phyloP scores from a whole-genome alignment of 495 filamentous ascomycete species.

The Lophiostoma macrostomum region DNA sequence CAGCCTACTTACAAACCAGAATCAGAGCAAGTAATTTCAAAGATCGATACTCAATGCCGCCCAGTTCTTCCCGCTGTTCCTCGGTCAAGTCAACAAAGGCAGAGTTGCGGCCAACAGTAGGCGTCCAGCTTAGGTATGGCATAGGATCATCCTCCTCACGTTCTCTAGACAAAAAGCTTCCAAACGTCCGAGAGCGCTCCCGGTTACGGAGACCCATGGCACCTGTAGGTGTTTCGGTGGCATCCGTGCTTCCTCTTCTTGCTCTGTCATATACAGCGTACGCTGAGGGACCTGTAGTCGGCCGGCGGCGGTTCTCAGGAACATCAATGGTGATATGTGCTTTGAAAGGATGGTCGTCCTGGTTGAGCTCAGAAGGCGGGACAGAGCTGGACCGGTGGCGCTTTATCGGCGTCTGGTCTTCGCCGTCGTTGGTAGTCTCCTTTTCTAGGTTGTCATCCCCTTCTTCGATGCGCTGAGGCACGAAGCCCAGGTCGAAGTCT shows the following conservation, averaged over 20 bases:
- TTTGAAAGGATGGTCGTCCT: slow-evolving; percentile 40
- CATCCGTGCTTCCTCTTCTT: slow-evolving; percentile 1
- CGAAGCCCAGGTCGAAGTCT: slow-evolving; percentile 76
- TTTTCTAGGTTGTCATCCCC: slow-evolving; percentile 19
- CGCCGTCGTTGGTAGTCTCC: slow-evolving; percentile 12
- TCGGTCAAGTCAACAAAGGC: slow-evolving; percentile 84
- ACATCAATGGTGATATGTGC: slow-evolving; percentile 51
- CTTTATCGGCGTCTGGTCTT: background rate
- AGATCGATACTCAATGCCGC: slow-evolving; percentile 90
- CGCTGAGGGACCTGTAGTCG: slow-evolving; percentile 17
- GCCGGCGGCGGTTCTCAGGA: slow-evolving; percentile 39
- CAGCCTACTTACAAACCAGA: slow-evolving; percentile 49
- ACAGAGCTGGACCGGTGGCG: slow-evolving; percentile 6
- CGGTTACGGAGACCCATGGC: slow-evolving; percentile 21
- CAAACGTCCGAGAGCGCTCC: slow-evolving; percentile 40
- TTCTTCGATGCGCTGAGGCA: slow-evolving; percentile 57
- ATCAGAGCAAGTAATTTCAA: slow-evolving; percentile 80
- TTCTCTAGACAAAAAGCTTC: slow-evolving; percentile 42
- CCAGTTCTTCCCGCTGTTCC: slow-evolving; percentile 87
- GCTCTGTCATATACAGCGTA: background rate
- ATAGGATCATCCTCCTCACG: slow-evolving; percentile 53
- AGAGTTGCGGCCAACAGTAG: slow-evolving; percentile 88
- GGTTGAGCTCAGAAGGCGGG: slow-evolving; percentile 35
- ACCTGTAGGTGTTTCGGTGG: slow-evolving; percentile 7
- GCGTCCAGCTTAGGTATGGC: slow-evolving; percentile 91